Evolutionary conservation across 768 basidiomycete genomes (phyloP).

Genomic region (Tricholoma terreum): DNA sequence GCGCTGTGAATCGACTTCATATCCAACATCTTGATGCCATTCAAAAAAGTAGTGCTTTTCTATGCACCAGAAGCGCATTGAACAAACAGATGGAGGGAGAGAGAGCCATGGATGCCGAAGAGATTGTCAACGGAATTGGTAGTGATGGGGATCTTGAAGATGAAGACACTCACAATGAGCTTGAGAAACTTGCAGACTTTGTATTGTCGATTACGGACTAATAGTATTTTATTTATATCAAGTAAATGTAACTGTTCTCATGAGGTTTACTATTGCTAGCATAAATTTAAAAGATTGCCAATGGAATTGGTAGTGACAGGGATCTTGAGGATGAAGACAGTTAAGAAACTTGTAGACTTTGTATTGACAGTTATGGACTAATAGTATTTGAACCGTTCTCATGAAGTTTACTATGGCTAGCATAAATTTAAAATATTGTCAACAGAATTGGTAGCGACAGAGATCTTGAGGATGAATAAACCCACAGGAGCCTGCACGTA

Average conservation of each 20-base stretch:
- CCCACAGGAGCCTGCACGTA: background rate
- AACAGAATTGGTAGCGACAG: background rate
- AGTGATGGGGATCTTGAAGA: background rate
- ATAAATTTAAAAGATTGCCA: background rate
- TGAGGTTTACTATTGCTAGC: background rate
- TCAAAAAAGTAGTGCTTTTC: background rate
- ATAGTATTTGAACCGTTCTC: background rate
- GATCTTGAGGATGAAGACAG: background rate
- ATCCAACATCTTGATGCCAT: background rate
- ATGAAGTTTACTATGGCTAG: background rate
- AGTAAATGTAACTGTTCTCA: background rate
- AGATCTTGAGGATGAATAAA: background rate
- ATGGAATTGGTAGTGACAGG: background rate
- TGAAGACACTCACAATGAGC: background rate
- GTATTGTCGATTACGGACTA: slow-evolving; percentile 2
- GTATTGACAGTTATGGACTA: slow-evolving; percentile 3
- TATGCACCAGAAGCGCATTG: background rate
- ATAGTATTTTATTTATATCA: no score
- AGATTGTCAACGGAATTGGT: background rate
- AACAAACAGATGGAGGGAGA: background rate
- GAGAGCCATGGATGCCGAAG: background rate
- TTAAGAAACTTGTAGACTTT: no score
- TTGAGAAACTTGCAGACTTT: slow-evolving; percentile 2
- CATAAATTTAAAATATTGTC: background rate
- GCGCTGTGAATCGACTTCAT: slow-evolving; percentile 6